Base-by-base conservation (phyloP, 495 filamentous ascomycete species). In the Hypoxylon crocopeplum region DNA sequence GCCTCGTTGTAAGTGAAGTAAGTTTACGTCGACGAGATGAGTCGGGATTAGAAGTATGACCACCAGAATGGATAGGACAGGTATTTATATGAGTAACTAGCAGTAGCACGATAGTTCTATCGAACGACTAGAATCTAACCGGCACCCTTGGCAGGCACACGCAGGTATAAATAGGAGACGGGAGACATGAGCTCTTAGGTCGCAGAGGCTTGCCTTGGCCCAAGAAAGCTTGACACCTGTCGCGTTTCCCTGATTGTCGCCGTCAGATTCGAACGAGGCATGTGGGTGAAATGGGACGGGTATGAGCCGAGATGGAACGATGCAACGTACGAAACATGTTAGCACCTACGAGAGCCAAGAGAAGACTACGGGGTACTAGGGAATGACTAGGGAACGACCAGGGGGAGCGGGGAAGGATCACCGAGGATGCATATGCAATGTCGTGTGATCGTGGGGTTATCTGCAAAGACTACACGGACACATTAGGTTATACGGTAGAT, bases 301-400 rank as follows among this genome's bases (percentile, higher is more conserved):
- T 24, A 61, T 69, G 67, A 67, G 64, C 64, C 64, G 67, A 69
- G 67, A 66, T 69, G 63, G 61, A 46, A 67, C 64, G 67, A 69
- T 61, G 51, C 48, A 37, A 60, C 51, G 58, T 52, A 57, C 40
- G 51, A 50, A 53, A 21, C 41, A 15, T 30, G n/a, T n/a, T n/a
- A n/a, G n/a, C n/a, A n/a, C n/a, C n/a, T n/a, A n/a, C n/a, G n/a
- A n/a, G n/a, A n/a, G n/a, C n/a, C n/a, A n/a, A n/a, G n/a, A n/a
- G n/a, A n/a, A n/a, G n/a, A n/a, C n/a, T n/a, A n/a, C n/a, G n/a
- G n/a, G n/a, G n/a, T n/a, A n/a, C n/a, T n/a, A n/a, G n/a, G n/a
- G n/a, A n/a, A n/a, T n/a, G n/a, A n/a, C n/a, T n/a, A n/a, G n/a
- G n/a, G n/a, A n/a, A n/a, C n/a, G n/a, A n/a, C n/a, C n/a, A n/a